phyloP scores from a whole-genome alignment of 106 monocot genomes.

The Alisma plantagoaquatica region DNA sequence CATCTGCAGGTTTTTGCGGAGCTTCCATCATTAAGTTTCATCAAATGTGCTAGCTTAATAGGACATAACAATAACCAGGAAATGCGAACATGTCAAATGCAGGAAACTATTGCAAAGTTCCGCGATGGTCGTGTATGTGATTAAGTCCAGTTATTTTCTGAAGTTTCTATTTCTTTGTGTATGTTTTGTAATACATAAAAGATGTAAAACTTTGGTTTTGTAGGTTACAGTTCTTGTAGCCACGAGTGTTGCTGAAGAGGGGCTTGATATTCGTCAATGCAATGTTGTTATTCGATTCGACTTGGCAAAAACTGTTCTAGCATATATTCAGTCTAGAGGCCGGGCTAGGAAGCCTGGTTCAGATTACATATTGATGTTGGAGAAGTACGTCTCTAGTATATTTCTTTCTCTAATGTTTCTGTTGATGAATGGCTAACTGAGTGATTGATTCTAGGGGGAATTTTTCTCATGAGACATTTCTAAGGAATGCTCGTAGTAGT shows the following conservation, averaged over 20 bases:
- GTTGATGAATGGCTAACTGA: not conserved
- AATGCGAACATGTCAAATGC: constrained; percentile 91
- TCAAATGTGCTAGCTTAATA: constrained; percentile 94
- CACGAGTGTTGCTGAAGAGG: constrained; percentile 99
- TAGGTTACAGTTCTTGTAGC: constrained; percentile 90
- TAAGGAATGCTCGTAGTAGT: constrained; percentile 95
- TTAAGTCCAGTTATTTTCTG: not conserved
- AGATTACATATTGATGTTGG: constrained; percentile 98
- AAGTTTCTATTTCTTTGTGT: no score
- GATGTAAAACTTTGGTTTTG: not conserved
- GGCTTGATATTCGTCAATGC: constrained; percentile 97
- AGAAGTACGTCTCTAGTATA: constrained; percentile 32
- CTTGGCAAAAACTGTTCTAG: constrained; percentile 97
- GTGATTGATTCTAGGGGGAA: constrained; percentile 48
- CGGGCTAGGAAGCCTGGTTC: constrained; percentile 99
- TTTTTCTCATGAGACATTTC: constrained; percentile 83
- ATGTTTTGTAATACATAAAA: no score
- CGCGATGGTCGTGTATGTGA: constrained; percentile 93
- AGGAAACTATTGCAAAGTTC: constrained; percentile 94
- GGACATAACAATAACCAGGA: constrained; percentile 99
- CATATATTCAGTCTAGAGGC: constrained; percentile 98
- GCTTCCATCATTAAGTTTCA: constrained; percentile 88
- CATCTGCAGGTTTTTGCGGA: constrained; percentile 70
- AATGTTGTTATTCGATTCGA: constrained; percentile 99
- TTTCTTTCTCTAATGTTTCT: not conserved